phyloP scores from a whole-genome alignment of 1,284 basidiomycete species.

The Rhodotorula sp. region DNA sequence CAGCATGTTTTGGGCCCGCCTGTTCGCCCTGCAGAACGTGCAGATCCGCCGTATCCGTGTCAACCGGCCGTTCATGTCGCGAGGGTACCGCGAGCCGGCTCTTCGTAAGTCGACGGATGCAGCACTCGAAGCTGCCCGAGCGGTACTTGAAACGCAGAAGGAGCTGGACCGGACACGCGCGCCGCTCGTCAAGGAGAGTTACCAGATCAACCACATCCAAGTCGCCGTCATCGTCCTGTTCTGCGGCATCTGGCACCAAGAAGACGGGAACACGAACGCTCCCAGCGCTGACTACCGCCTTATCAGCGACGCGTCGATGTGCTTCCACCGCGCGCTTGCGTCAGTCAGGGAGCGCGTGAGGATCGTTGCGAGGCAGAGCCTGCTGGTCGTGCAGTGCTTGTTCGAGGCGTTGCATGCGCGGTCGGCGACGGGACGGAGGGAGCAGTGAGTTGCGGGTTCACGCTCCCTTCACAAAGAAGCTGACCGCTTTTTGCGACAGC shows the following conservation, averaged over 20 bases:
- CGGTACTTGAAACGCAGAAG: conserved; percentile 28
- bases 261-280: conserved; percentile 10
- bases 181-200: conserved; percentile 33
- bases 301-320: conserved; percentile 24
- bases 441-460: not conserved
- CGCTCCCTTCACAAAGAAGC: not conserved
- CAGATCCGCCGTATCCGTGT: conserved; percentile 34
- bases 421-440: not conserved
- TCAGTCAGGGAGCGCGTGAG: conserved; percentile 21
- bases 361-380: conserved; percentile 32
- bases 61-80: conserved; percentile 38
- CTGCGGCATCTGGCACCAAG: conserved; percentile 32
- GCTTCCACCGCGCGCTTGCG: conserved; percentile 26
- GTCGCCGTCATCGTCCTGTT: conserved; percentile 34
- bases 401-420: conserved; percentile 29
- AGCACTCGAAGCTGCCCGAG: conserved; percentile 28
- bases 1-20: conserved; percentile 18
- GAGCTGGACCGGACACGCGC: conserved; percentile 25
- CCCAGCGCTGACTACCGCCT: conserved; percentile 30
- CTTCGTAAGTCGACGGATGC: conserved; percentile 29
- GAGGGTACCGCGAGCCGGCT: conserved; percentile 33
- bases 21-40: conserved; percentile 26
- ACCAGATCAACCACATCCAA: conserved; percentile 30
- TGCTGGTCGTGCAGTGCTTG: conserved; percentile 31
- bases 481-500: not conserved